phyloP scores from a whole-genome alignment of 2,329 filamentous ascomycete species.

The Dothistroma pini region DNA sequence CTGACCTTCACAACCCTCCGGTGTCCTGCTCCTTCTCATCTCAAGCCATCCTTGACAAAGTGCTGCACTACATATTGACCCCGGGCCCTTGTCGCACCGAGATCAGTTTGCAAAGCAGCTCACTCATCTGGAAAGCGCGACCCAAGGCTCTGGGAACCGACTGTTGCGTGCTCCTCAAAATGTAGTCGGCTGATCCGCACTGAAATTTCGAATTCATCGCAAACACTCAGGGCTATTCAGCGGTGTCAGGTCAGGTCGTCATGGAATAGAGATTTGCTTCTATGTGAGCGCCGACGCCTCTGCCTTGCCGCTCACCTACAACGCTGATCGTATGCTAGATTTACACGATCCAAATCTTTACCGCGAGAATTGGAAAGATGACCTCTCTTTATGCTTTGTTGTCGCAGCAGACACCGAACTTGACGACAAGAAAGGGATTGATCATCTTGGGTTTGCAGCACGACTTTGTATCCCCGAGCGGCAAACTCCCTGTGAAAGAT shows the following conservation, averaged over 20 bases:
- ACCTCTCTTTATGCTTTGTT: slow-evolving; percentile 44
- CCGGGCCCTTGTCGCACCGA: slow-evolving; percentile 17
- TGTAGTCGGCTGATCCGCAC: slow-evolving; percentile 14
- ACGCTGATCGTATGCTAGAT: background rate
- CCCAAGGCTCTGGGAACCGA: slow-evolving; percentile 19
- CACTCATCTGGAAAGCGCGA: slow-evolving; percentile 13
- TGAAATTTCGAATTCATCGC: slow-evolving; percentile 11
- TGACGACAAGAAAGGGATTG: slow-evolving; percentile 65
- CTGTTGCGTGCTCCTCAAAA: slow-evolving; percentile 19
- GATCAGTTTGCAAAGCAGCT: slow-evolving; percentile 12
- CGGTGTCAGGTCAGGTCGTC: background rate
- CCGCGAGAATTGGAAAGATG: slow-evolving; percentile 27
- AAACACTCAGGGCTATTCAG: background rate
- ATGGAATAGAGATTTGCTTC: background rate
- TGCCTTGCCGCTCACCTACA: background rate
- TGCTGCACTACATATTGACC: background rate
- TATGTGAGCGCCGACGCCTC: background rate
- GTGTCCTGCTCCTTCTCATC: background rate
- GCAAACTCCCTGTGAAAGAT: slow-evolving; percentile 61
- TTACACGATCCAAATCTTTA: background rate
- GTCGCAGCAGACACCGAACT: slow-evolving; percentile 46
- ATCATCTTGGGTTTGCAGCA: slow-evolving; percentile 85
- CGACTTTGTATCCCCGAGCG: slow-evolving; percentile 71
- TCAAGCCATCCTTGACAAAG: background rate
- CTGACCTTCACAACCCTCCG: background rate